phyloP scores from a whole-genome alignment of 1,284 basidiomycete species.

The Irpex sp. region DNA sequence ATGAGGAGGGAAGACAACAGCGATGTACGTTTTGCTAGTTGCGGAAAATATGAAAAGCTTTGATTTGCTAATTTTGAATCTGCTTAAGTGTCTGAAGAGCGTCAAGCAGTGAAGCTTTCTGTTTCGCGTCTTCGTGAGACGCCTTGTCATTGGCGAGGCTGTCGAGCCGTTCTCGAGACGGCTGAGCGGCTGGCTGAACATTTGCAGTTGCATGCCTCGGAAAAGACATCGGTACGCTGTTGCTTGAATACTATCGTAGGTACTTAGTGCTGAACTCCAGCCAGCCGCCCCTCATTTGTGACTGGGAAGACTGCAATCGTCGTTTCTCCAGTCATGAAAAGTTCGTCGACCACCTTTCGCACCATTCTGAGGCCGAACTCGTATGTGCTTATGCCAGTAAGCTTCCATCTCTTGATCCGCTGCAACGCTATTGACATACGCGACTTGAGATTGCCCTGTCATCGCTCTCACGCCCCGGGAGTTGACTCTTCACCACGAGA shows the following conservation, averaged over 20 bases:
- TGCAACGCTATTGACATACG: conserved; percentile 1
- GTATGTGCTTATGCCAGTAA: conserved; percentile 46
- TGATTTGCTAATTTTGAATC: background rate
- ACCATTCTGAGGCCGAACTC: conserved; percentile 39
- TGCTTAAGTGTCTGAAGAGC: conserved; percentile 21
- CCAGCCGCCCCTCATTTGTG: conserved; percentile 33
- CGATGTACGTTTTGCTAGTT: conserved; percentile 1
- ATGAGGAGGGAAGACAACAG: conserved; percentile 4
- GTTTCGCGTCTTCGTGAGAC: conserved; percentile 43
- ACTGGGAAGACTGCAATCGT: conserved; percentile 45
- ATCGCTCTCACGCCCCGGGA: conserved; percentile 1
- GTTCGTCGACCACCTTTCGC: conserved; percentile 38
- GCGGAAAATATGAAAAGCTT: background rate
- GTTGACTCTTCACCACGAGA: conserved; percentile 3
- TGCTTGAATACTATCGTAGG: conserved; percentile 1
- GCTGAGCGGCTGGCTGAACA: conserved; percentile 46
- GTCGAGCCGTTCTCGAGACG: conserved; percentile 52
- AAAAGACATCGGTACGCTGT: conserved; percentile 29
- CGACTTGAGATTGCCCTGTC: conserved; percentile 33
- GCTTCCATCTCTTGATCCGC: conserved; percentile 7
- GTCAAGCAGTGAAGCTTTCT: conserved; percentile 34
- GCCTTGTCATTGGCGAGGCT: conserved; percentile 58
- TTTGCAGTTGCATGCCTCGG: conserved; percentile 42
- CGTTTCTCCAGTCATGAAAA: conserved; percentile 29
- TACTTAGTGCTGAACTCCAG: background rate